Percentiles rank a stretch among this genome's conserved stretches.
phyloP scores from a whole-genome alignment of 2,329 filamentous ascomycete species.

The Apiospora arundinis region DNA sequence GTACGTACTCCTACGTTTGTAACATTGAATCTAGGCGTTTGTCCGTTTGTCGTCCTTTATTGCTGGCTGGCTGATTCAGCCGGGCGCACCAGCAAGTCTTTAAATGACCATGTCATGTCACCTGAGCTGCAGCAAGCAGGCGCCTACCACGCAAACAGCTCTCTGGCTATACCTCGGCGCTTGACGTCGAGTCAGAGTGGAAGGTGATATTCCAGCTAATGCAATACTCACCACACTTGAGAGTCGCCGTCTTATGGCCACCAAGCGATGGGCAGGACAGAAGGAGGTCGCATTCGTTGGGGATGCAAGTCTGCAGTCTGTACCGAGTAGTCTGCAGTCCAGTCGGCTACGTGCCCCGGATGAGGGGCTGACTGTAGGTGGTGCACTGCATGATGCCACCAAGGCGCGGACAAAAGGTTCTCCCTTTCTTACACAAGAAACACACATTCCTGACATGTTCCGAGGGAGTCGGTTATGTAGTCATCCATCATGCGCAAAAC shows the following conservation, averaged over 20 bases:
- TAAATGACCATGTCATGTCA: not conserved
- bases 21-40: not conserved
- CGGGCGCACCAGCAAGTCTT: not conserved
- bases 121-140: not conserved
- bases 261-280: not conserved
- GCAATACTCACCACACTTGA: not conserved
- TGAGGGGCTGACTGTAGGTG: slow-evolving; percentile 7
- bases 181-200: not conserved
- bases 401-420: slow-evolving; percentile 7
- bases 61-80: not conserved
- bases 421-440: slow-evolving; percentile 13
- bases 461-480: slow-evolving; percentile 12
- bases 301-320: not conserved
- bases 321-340: not conserved
- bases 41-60: not conserved
- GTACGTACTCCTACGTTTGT: slow-evolving; percentile 3
- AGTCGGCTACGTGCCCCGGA: slow-evolving; percentile 14
- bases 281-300: not conserved
- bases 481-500: slow-evolving; percentile 14
- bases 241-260: not conserved
- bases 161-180: not conserved
- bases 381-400: not conserved
- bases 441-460: slow-evolving; percentile 1
- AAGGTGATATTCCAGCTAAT: not conserved
- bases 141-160: slow-evolving; percentile 1